Percentiles rank a stretch among this genome's conserved stretches.
These are phyloP conservation scores for Favolaschia claudopus DNA, from an alignment of 768 basidiomycete genomes.

Conservation along the genomic window DNA sequence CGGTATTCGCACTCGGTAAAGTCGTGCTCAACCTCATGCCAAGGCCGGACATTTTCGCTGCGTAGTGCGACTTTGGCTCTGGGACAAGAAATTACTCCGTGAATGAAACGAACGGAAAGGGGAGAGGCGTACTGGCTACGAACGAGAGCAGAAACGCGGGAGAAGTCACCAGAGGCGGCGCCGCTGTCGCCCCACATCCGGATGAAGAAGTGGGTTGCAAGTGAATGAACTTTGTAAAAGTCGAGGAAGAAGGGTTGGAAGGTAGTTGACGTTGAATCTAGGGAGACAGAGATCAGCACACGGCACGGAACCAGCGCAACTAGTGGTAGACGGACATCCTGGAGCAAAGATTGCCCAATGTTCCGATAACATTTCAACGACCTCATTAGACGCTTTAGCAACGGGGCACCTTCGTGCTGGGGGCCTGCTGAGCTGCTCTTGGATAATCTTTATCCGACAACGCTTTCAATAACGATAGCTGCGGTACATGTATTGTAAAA, in stretches of 20 bases:
- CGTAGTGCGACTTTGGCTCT: constrained; percentile 83
- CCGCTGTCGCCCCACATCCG: constrained; percentile 93
- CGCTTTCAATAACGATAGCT: constrained; percentile 19
- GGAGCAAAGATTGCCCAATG: constrained; percentile 89
- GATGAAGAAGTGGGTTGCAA: constrained; percentile 89
- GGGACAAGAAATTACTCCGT: constrained; percentile 16
- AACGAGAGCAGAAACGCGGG: constrained; percentile 77
- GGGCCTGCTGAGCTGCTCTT: constrained; percentile 82
- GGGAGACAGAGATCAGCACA: constrained; percentile 16
- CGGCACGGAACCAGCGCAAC: neutral
- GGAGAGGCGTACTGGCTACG: constrained; percentile 77
- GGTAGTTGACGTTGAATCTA: constrained; percentile 81
- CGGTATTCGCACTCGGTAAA: constrained; percentile 86
- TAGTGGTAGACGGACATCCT: constrained; percentile 65
- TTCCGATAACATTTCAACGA: constrained; percentile 84
- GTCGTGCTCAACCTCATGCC: constrained; percentile 86
- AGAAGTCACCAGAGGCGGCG: constrained; percentile 78
- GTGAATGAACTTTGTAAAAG: constrained; percentile 78
- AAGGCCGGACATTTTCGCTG: constrained; percentile 75
- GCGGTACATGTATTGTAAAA: neutral
- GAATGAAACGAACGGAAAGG: neutral
- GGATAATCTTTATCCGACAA: constrained; percentile 59
- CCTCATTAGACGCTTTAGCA: constrained; percentile 83
- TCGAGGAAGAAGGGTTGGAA: constrained; percentile 91
- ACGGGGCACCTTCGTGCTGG: constrained; percentile 82